These are phyloP conservation scores for Aspergillus glaucus DNA, from an alignment of 2,329 filamentous ascomycete genomes.

Conservation along the genomic window DNA sequence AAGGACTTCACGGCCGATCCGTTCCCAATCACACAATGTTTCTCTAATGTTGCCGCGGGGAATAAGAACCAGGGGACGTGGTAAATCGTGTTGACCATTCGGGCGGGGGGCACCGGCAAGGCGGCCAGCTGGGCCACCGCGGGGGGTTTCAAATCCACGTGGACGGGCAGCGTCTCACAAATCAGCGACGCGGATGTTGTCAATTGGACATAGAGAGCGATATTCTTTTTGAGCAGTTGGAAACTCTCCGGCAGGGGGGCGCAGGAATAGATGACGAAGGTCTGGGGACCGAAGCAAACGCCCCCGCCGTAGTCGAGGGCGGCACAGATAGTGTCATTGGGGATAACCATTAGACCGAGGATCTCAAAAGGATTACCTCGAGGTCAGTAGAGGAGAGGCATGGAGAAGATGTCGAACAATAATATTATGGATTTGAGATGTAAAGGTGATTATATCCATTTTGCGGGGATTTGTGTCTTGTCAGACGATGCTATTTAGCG, in stretches of 20 bases:
- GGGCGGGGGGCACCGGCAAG: constrained; percentile 1
- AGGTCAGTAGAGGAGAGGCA: too few species aligned
- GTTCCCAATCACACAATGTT: constrained; percentile 12
- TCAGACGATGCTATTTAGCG: too few species aligned
- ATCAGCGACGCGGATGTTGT: background rate
- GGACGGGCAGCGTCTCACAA: constrained; percentile 4
- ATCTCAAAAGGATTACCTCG: too few species aligned
- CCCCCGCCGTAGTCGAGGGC: constrained; percentile 6
- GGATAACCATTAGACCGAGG: background rate
- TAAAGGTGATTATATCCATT: too few species aligned
- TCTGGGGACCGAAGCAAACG: constrained; percentile 5
- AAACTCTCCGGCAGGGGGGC: constrained; percentile 3
- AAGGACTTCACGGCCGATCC: constrained; percentile 7
- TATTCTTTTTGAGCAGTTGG: constrained; percentile 1
- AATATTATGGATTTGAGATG: too few species aligned
- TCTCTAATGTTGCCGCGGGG: constrained; percentile 6
- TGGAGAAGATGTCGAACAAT: too few species aligned
- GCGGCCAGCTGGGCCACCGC: constrained; percentile 2
- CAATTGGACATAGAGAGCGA: background rate
- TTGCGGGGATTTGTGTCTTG: too few species aligned
- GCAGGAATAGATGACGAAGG: constrained; percentile 8
- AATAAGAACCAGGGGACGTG: constrained; percentile 14
- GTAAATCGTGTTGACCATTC: background rate
- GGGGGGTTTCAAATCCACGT: constrained; percentile 1
- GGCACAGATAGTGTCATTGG: constrained; percentile 1